A percentile compares a stretch with the other conserved stretches of the same genome.
Evolutionary conservation across 352 stramenopile species (phyloP).

Genomic region (Pythium oligandrum): DNA sequence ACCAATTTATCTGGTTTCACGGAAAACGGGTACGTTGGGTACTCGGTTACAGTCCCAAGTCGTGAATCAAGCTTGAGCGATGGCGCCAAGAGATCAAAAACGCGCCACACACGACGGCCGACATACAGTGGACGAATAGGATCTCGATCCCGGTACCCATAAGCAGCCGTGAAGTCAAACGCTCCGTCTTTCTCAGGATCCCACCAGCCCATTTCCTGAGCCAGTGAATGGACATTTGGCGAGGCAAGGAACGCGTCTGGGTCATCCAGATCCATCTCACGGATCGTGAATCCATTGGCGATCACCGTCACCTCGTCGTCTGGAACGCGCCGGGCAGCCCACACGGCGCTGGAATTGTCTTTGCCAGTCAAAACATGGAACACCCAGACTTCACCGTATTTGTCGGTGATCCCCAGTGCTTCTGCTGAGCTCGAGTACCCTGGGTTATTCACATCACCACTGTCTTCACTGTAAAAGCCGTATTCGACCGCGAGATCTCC

Average conservation of each 20-base stretch:
- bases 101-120: conserved; percentile 72
- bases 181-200: conserved; percentile 19
- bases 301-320: conserved; percentile 79
- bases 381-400: conserved; percentile 79
- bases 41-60: conserved; percentile 28
- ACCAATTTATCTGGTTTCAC: conserved; percentile 54
- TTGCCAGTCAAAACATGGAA: conserved; percentile 89
- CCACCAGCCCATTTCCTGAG: conserved; percentile 70
- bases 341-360: conserved; percentile 76
- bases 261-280: conserved; percentile 64
- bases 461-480: conserved; percentile 88
- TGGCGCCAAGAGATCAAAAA: conserved; percentile 55
- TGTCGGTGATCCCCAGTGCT: conserved; percentile 74
- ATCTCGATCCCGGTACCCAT: conserved; percentile 31
- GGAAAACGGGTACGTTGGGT: conserved; percentile 66
- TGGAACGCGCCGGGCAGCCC: conserved; percentile 84
- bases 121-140: conserved; percentile 36
- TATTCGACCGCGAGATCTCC: conserved; percentile 81
- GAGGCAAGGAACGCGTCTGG: conserved; percentile 75
- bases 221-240: conserved; percentile 65
- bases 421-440: conserved; percentile 50
- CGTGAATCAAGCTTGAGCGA: conserved; percentile 49
- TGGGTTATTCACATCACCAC: conserved; percentile 28
- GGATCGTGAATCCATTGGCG: conserved; percentile 89
- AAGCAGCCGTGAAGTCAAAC: conserved; percentile 43